Base-by-base conservation (phyloP, 2,329 filamentous ascomycete genomes). In the Chrysoporthe austroafricana region DNA sequence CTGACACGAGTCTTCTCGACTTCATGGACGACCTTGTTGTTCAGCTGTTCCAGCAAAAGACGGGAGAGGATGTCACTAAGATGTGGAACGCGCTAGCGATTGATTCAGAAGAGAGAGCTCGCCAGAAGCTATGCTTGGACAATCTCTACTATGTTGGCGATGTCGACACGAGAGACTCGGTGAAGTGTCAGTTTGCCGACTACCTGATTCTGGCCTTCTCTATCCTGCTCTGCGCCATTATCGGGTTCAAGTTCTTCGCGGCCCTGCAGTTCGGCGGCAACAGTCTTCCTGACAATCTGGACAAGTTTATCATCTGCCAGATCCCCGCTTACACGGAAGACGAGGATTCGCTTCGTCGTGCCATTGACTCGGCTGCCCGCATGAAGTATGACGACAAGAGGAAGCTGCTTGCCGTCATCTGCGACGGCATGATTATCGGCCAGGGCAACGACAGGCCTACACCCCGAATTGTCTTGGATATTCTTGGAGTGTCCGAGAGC, bases 341-440 rank as follows among this genome's bases (percentile, higher is more conserved):
- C 76, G 96, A 99, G 78, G 96, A 99, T 0, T 98, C 95, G 46
- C 85, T 99, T 36, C 93, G 96, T 66, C 94, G 95, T 84, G 96
- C 96, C 68, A 97, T 99, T 74, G 96, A 99, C 78, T 99, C 96
- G 0, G 92, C 93, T 68, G 94, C 96, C 39, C 88, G 94, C 70
- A 97, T 97, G 94, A 90, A 90, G 72, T 99, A 99, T 76, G 96
- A 99, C 75, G 95, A 99, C 77, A 99, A 99, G 83, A 93, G 96
- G 76, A 99, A 99, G 83, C 86, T 99, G 14, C 84, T 99, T 36
- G 89, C 97, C 72, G 86, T 99, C 70, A 85, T 99, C 71, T 99
- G 96, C 75, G 96, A 99, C 76, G 96, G 96, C 80, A 98, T 99
- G 95, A 99, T 99, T 83, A 96, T 99, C 72, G 96, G 96, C 75